Conservation (phyloP, 768 basidiomycete genomes). For the Daedaleopsis nitida region DNA sequence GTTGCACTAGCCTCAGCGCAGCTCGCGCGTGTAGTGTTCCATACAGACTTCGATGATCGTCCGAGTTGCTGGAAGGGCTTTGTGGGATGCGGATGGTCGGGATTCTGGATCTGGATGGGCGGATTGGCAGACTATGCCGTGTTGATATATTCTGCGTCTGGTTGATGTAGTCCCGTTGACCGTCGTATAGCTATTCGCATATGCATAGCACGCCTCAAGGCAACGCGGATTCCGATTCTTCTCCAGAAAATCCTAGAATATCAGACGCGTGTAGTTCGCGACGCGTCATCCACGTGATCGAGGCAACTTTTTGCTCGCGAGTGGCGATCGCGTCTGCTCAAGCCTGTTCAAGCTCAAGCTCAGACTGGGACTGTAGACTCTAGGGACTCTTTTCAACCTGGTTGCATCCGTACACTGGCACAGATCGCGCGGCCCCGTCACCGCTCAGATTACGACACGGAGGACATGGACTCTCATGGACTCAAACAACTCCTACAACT, state of each 20-base stretch:
- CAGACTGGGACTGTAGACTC: not conserved
- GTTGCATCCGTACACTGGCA: not conserved
- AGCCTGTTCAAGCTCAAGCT: not conserved
- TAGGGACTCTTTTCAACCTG: not conserved
- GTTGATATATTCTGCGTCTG: conserved; percentile 17
- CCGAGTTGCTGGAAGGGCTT: conserved; percentile 91
- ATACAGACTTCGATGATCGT: conserved; percentile 75
- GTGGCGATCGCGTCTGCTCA: not conserved
- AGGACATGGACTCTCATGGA: conserved; percentile 38
- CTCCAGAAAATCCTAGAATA: not conserved
- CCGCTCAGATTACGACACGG: too few species aligned
- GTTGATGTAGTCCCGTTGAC: not conserved
- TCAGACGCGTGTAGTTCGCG: not conserved
- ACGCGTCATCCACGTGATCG: conserved; percentile 20
- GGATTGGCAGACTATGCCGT: conserved; percentile 66
- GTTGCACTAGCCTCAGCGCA: conserved; percentile 73
- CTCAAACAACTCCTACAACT: conserved; percentile 68
- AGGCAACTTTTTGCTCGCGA: conserved; percentile 10
- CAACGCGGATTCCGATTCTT: too few species aligned
- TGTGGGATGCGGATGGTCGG: conserved; percentile 83
- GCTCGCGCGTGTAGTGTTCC: conserved; percentile 72
- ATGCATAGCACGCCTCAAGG: too few species aligned
- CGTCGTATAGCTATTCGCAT: too few species aligned
- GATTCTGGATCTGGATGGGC: conserved; percentile 87
- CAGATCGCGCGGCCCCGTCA: too few species aligned